Evolutionary conservation across 1,139 yeast genomes (phyloP).

Genomic region (Entelexis sorbosivorans): DNA sequence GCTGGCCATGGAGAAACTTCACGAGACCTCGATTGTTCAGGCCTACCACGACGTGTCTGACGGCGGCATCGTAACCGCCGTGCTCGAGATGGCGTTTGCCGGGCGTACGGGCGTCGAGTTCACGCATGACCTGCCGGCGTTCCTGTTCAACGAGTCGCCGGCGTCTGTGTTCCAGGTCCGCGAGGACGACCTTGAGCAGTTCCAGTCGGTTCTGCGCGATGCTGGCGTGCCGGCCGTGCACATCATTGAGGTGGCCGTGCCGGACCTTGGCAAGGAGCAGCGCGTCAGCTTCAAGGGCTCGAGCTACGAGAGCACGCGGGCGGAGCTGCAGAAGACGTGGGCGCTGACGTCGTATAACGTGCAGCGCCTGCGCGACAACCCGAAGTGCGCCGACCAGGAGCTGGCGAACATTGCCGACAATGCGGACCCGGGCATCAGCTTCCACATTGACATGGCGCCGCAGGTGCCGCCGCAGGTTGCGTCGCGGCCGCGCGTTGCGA

Average conservation of each 20-base stretch:
- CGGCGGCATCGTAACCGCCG: conserved; percentile 84
- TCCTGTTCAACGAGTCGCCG: conserved; percentile 78
- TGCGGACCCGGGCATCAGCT: conserved; percentile 80
- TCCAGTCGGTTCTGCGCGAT: conserved; percentile 43
- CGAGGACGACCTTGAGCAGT: conserved; percentile 37
- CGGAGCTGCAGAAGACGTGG: conserved; percentile 74
- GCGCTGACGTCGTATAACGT: conserved; percentile 77
- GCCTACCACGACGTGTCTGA: conserved; percentile 96
- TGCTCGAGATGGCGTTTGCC: conserved; percentile 94
- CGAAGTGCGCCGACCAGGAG: conserved; percentile 81
- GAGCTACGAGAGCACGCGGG: conserved; percentile 50
- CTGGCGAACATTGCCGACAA: conserved; percentile 63
- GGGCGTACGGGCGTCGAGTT: conserved; percentile 73
- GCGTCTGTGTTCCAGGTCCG: conserved; percentile 91
- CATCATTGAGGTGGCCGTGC: conserved; percentile 54
- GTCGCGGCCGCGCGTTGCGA: conserved; percentile 76
- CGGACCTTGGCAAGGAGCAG: conserved; percentile 46
- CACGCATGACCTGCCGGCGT: conserved; percentile 22
- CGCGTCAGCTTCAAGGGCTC: conserved; percentile 37
- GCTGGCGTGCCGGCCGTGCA: conserved; percentile 49
- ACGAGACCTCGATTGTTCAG: conserved; percentile 50
- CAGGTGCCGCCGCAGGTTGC: background rate
- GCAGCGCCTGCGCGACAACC: conserved; percentile 91
- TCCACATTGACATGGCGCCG: conserved; percentile 55
- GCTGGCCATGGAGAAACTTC: conserved; percentile 57